These are phyloP conservation scores for Knufia fluminis DNA, from an alignment of 2,329 filamentous ascomycete genomes.

Conservation along the genomic window DNA sequence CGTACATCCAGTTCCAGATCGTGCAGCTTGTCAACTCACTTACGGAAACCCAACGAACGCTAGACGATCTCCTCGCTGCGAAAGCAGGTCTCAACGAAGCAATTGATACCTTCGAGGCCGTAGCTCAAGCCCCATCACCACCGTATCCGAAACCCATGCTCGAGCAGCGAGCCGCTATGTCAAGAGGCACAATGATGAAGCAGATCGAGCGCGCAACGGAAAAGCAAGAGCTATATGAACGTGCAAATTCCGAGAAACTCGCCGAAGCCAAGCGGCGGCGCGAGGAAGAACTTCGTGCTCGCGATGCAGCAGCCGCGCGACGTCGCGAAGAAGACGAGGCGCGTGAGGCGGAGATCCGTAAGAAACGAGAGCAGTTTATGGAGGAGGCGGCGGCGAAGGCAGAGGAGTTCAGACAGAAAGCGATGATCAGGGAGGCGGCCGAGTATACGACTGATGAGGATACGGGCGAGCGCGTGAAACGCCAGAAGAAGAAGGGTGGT, in stretches of 20 bases:
- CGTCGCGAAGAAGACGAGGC: constrained; percentile 62
- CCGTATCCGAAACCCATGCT: constrained; percentile 87
- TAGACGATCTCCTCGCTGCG: constrained; percentile 72
- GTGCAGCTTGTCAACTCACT: constrained; percentile 70
- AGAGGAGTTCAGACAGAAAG: constrained; percentile 61
- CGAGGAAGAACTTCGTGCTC: constrained; percentile 66
- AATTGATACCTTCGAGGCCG: constrained; percentile 57
- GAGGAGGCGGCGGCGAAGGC: constrained; percentile 47
- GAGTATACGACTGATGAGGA: constrained; percentile 75
- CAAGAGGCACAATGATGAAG: constrained; percentile 83
- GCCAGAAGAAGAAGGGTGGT: constrained; percentile 53
- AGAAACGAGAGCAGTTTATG: constrained; percentile 72
- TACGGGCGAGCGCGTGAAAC: constrained; percentile 70
- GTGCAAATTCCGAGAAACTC: constrained; percentile 82
- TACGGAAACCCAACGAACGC: constrained; percentile 64
- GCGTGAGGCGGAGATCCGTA: constrained; percentile 69
- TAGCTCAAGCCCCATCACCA: constrained; percentile 55
- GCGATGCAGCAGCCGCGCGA: constrained; percentile 66
- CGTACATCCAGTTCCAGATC: constrained; percentile 92
- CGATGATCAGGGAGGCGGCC: constrained; percentile 58
- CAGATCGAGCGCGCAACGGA: constrained; percentile 80
- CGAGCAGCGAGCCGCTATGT: constrained; percentile 95
- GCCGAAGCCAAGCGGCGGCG: constrained; percentile 69
- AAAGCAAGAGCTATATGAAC: constrained; percentile 82
- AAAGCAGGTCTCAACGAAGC: constrained; percentile 74